Base-by-base conservation (phyloP, 2,329 filamentous ascomycete genomes). In the Setomelanomma holmii region DNA sequence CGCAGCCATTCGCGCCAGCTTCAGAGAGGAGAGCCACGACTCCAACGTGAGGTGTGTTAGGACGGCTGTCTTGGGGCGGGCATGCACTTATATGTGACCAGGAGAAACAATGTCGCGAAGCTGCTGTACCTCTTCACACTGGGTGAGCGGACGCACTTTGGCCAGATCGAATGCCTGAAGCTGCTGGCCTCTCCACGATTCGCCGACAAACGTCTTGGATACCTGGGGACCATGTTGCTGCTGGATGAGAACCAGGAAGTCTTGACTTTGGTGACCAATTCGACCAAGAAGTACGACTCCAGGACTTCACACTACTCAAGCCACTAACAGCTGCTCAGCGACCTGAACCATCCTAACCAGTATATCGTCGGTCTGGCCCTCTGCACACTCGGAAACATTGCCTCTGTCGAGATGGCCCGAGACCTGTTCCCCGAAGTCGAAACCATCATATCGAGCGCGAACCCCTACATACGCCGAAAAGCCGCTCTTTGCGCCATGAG, bases 191-290 rank as follows among this genome's bases (percentile, higher is more conserved):
- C 95, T 35, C 93, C 96, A 61, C 91, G 93, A 53, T 99, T 99
- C 73, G 95, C 95, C 63, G 95, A 99, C 82, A 99, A 99, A 80
- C 88, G 95, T 41, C 79, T 99, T 65, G 95, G 95, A 35, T 96
- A 99, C 72, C 80, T 99, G 62, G 95, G 95, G 20, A 99, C 95
- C 16, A 99, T 97, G 86, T 79, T 99, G 72, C 78, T 99, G 61
- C 81, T 99, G 56, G 95, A 99, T 75, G 95, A 99, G 82, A 99
- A 99, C 68, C 95, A 99, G 75, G 96, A 99, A 76, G 96, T 99
- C 17, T 76, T 99, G 69, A 99, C 95, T 1, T 80, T 99, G 55
- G 96, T 99, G 52, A 99, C 95, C 27, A 99, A 99, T 77, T 99
- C 95, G 10, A 79, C 99, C 61, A 95, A 98, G 76, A 99, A 98